phyloP scores from a whole-genome alignment of 306 rosid genomes.

The Astragalus membranaceus region DNA sequence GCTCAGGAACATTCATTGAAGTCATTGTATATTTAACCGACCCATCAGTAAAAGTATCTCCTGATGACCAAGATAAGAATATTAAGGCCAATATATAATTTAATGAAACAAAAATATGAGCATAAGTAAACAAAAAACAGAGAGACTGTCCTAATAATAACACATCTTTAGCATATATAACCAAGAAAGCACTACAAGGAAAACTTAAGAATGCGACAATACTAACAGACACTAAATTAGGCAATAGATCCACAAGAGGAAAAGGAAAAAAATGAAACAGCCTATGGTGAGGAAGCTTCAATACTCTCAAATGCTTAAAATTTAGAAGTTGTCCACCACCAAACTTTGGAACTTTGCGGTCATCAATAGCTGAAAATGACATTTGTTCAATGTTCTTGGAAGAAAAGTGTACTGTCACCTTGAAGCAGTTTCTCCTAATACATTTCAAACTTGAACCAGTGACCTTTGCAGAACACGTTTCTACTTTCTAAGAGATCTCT shows the following conservation, averaged over 20 bases:
- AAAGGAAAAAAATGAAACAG: too few species aligned
- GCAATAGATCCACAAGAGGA: too few species aligned
- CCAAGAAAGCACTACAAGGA: slow-evolving; percentile 8
- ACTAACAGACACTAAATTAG: background rate
- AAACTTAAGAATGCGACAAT: background rate
- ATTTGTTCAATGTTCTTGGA: background rate
- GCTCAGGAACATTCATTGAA: slow-evolving; percentile 98
- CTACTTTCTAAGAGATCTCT: background rate
- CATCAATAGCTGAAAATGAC: background rate
- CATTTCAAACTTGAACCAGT: background rate
- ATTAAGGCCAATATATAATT: background rate
- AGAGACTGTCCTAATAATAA: background rate
- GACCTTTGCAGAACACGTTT: background rate
- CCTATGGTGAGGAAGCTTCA: too few species aligned
- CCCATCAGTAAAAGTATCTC: slow-evolving; percentile 96
- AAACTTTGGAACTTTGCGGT: background rate
- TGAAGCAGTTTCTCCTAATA: background rate
- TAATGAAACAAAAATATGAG: background rate
- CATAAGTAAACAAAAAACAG: slow-evolving; percentile 1
- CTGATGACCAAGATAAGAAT: slow-evolving; percentile 40
- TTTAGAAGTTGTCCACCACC: background rate
- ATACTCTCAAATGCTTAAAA: background rate
- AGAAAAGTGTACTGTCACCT: background rate
- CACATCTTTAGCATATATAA: background rate
- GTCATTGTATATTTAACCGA: slow-evolving; percentile 92